These are phyloP conservation scores for Paraglomus occultum DNA, from an alignment of 192 early-diverging fungal genomes.

Conservation along the genomic window DNA sequence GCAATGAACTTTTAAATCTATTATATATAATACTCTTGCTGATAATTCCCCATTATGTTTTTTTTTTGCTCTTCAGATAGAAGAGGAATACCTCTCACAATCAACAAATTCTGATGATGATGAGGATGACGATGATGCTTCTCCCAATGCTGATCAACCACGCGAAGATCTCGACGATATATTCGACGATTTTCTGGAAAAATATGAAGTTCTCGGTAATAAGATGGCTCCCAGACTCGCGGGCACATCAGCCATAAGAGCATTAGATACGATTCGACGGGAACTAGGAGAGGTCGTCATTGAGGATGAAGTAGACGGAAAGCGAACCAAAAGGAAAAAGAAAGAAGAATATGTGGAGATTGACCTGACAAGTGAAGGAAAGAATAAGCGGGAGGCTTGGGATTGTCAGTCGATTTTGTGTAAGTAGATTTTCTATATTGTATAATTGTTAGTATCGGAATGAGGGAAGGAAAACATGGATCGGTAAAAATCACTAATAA, in stretches of 20 bases:
- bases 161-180: conserved; percentile 74
- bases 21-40: conserved; percentile 37
- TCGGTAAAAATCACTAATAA: background rate
- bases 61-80: conserved; percentile 51
- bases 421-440: conserved; percentile 20
- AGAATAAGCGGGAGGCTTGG: conserved; percentile 65
- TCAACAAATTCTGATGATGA: conserved; percentile 51
- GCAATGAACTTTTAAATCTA: background rate
- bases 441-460: background rate
- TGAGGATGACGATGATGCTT: conserved; percentile 55
- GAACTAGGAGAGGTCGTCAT: conserved; percentile 43
- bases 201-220: conserved; percentile 72
- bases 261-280: conserved; percentile 59
- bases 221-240: conserved; percentile 66
- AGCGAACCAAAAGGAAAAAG: conserved; percentile 38
- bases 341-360: conserved; percentile 53
- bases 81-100: conserved; percentile 47
- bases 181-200: conserved; percentile 73
- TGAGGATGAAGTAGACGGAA: conserved; percentile 43
- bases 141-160: conserved; percentile 48
- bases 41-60: conserved; percentile 28
- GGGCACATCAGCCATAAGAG: conserved; percentile 57
- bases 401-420: conserved; percentile 89
- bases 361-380: conserved; percentile 38
- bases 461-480: background rate